Evolutionary conservation across 805 yeast species (phyloP), one percentile per base, ranked within the genome.

Genomic region (Metschnikowia henanensis): DNA sequence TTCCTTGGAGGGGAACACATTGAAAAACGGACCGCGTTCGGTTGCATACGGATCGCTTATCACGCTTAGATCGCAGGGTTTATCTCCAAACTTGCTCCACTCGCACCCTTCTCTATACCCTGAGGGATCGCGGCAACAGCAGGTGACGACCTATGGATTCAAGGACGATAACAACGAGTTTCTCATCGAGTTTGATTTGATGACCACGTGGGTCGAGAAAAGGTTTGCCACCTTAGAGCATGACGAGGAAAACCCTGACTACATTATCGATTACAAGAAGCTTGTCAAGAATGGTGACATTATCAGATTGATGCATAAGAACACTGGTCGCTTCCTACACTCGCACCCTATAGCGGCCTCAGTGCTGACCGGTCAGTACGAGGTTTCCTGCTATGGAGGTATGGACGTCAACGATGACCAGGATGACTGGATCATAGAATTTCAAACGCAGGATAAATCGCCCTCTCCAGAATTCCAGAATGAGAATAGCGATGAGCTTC

Each of bases 91-190:
- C 41, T 74, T 88, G 51, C 68, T 94, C 49, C 99, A 94, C 62
- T 92, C 98, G 0, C 99, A 94, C 61, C 72, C 75, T 15, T 95
- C 87, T 61, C 64, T 76, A 10, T 94, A 83, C 61, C 99, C 99
- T 13, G 89, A 81, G 51, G 98, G 98, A 3, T 87, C 97, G 2
- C 76, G 78, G 50, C 98, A 94, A 67, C 97, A 91, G 64, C 99
- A 94, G 66, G 76, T 94, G 38, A 94, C 99, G 21, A 87, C 94
- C 6, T 94, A 94, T 63, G 87, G 91, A 16, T 89, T 82, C 65
- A 88, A 88, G 61, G 98, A 55, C 42, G 43, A 41, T 3, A 55
- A 55, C 45, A 55, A 55, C 35, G 53, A 51, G 33, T 55, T 55
- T 29, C 18, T 47, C 19, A 20, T 55, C 15, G 58, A 55, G 37